Conservation (phyloP, 2,329 filamentous ascomycete genomes). For the Stemphylium vesicarium region DNA sequence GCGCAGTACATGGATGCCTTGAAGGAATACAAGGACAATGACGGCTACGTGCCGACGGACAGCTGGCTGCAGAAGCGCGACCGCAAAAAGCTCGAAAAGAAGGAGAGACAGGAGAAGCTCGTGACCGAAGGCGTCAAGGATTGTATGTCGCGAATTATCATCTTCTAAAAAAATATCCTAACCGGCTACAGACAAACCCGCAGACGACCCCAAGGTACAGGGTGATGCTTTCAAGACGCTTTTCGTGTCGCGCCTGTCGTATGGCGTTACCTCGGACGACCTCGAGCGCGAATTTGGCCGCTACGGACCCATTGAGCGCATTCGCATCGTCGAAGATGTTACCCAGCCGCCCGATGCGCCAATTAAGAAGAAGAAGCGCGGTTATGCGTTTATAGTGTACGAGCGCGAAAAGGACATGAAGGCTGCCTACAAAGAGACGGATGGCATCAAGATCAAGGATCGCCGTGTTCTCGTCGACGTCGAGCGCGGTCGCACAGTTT, state of each 20-base stretch:
- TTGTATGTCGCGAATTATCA: constrained; percentile 58
- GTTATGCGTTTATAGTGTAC: constrained; percentile 96
- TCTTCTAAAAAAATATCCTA: constrained; percentile 21
- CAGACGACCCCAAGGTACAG: constrained; percentile 83
- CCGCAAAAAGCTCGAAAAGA: constrained; percentile 81
- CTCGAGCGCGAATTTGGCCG: constrained; percentile 92
- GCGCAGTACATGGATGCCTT: constrained; percentile 76
- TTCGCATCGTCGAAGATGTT: constrained; percentile 83
- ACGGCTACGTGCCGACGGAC: constrained; percentile 81
- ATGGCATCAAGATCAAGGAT: constrained; percentile 92
- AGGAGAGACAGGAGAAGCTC: constrained; percentile 68
- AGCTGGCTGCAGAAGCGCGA: constrained; percentile 91
- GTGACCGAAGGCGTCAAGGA: constrained; percentile 67
- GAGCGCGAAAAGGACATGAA: constrained; percentile 99
- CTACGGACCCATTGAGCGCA: constrained; percentile 92
- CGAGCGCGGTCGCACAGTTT: constrained; percentile 91
- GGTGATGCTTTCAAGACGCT: constrained; percentile 96
- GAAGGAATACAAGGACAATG: constrained; percentile 77
- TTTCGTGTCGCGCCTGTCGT: constrained; percentile 88
- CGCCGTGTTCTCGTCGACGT: constrained; percentile 93
- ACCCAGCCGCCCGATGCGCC: constrained; percentile 69
- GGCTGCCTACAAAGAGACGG: constrained; percentile 88
- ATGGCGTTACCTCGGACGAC: constrained; percentile 86
- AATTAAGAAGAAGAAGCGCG: constrained; percentile 71
- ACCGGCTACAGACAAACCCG: constrained; percentile 71